Base-by-base conservation (phyloP, 495 filamentous ascomycete genomes). In the Achaetomiella virescens region DNA sequence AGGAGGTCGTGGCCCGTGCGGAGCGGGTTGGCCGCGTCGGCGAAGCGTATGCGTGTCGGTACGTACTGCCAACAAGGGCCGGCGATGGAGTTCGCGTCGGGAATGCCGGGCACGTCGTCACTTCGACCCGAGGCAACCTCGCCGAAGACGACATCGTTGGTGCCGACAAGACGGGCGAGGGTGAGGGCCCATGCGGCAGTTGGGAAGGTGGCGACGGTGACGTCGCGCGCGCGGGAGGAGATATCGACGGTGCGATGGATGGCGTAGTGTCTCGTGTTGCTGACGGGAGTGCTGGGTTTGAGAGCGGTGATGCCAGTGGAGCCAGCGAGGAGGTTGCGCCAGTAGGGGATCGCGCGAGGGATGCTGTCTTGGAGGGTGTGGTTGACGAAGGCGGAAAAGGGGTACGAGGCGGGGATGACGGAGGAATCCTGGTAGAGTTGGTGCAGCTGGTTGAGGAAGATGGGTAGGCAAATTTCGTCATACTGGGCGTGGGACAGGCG, bases 401-500 rank as follows among this genome's bases (percentile, higher is more conserved):
- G 78, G 25, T 83, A 73, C 11, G 82, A 80, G n/a, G n/a, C n/a
- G 4, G 71, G 60, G 0, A 52, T 25, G 0, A 62, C 51, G 0
- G n/a, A 0, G 9, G 18, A 40, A 35, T 61, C 69, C 10, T 68
- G 48, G 48, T 75, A 76, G 1, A 77, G 48, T 3, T 60, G 55
- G 2, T 68, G 65, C 7, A 77, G 66, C 54, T 77, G 69, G 33
- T 38, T 76, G 49, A 88, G 75, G 17, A 89, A 78, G 31, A 74
- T 74, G 0, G 85, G 78, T 6, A 90, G 74, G 61, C 80, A 88
- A 1, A 88, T 77, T 35, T 84, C 87, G 59, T 89, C 87, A 61
- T 86, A 90, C 52, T 89, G 87, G 0, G 87, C 84, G 64, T 90
- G 87, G 0, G 84, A 88, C 6, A 89, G 75, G 5, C 84, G 76